Base-by-base conservation (phyloP, 176 grass and related monocot species). In the Rhynchospora pubera region DNA sequence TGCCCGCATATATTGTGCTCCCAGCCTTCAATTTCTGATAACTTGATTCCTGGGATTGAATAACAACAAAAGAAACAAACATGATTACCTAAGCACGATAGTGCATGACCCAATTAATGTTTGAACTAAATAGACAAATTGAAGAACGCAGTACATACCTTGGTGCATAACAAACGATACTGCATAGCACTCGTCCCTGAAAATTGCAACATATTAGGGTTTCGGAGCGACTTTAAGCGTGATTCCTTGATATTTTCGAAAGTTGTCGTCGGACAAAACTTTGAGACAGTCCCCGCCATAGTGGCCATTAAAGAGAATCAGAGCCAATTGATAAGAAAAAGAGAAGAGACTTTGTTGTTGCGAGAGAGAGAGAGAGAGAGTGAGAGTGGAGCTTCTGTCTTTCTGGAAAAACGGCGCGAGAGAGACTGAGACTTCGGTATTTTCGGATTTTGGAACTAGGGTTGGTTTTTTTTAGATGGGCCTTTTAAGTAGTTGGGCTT, bases 1-100 rank as follows among this genome's bases (percentile, higher is more conserved):
- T 77, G 16, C 60, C 82, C 1, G 82, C 82, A 30, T 74, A 77
- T 18, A 73, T 62, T 0, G 82, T 84, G 66, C 42, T 76, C n/a
- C 55, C 68, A 9, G 21, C 65, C 26, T 58, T 84, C 8, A 48
- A 76, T 15, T 65, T 65, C 26, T 65, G 26, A 34, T 26, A 65
- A 23, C 81, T 83, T 21, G 73, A 39, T 6, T 23, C 81, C 81
- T 83, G 65, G n/a, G 18, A 39, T 45, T 5, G 55, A 73, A 83
- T 26, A 57, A 59, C 4, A 57, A 65, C 0, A 21, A 43, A 68
- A 34, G 4, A 70, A 30, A 42, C 3, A 50, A 23, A 32, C 30
- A 44, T 3, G 3, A 52, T 22, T 23, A 6, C 53, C 3, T 30
- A 83, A 51, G 13, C 80, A 57, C 16, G n/a, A 32, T 11, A 45